A percentile compares a stretch with the other conserved stretches of the same genome.
These are phyloP conservation scores for Physaria fendleri DNA, from an alignment of 345 rosid genomes.

Conservation along the genomic window DNA sequence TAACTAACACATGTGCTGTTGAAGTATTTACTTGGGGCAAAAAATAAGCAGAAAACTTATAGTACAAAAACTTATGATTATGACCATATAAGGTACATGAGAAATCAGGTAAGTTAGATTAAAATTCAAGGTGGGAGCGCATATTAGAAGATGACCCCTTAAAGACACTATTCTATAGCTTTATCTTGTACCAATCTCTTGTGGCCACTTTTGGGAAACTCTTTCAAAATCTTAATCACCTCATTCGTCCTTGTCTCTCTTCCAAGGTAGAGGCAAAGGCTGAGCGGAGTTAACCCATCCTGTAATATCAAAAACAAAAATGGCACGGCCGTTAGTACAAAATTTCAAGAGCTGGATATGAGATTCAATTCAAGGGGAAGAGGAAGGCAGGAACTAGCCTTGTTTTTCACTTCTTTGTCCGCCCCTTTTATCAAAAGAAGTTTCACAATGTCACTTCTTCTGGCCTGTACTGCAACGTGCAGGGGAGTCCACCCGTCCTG, in stretches of 20 bases:
- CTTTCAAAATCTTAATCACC: conserved; percentile 72
- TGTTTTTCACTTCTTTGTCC: conserved; percentile 50
- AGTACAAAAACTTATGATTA: no score
- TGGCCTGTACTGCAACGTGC: conserved; percentile 85
- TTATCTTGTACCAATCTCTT: conserved; percentile 14
- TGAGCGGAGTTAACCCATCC: conserved; percentile 84
- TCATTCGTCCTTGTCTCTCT: conserved; percentile 55
- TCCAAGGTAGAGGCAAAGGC: conserved; percentile 71
- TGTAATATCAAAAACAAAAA: conserved; percentile 21
- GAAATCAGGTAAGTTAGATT: no score
- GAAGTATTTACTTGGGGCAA: no score
- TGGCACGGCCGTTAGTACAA: not conserved
- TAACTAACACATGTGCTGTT: no score
- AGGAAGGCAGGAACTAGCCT: conserved; percentile 23
- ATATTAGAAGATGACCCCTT: no score
- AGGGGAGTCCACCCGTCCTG: conserved; percentile 97
- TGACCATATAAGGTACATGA: no score
- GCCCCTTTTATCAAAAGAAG: conserved; percentile 82
- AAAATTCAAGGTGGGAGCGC: no score
- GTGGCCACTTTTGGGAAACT: conserved; percentile 36
- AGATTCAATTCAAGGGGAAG: not conserved
- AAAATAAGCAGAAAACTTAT: no score
- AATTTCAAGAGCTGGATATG: not conserved
- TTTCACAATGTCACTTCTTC: conserved; percentile 71
- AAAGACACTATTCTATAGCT: not conserved